Evolutionary conservation across 1,139 yeast genomes (phyloP).

Genomic region (Geotrichum citri-aurantii): DNA sequence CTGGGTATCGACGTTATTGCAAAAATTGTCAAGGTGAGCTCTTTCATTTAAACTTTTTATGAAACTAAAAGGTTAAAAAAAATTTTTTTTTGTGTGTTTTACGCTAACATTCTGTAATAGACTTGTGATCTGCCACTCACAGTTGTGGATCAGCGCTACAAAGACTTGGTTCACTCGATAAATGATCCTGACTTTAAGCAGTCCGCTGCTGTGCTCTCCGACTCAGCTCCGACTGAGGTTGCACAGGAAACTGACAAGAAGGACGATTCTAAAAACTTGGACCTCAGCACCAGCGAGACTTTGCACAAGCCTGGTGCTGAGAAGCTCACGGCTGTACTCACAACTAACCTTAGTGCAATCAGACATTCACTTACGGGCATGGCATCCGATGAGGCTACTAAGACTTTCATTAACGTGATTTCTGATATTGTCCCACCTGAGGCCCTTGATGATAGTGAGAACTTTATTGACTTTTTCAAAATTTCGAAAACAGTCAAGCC

Average conservation of each 20-base stretch:
- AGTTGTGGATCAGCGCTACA: constrained; percentile 38
- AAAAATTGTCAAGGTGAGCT: constrained; percentile 35
- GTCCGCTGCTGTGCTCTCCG: neutral
- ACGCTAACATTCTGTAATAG: constrained; percentile 23
- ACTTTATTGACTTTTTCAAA: constrained; percentile 58
- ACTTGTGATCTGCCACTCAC: constrained; percentile 31
- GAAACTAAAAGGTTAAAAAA: neutral
- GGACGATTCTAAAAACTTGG: neutral
- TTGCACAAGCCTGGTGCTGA: constrained; percentile 50
- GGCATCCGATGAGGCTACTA: constrained; percentile 24
- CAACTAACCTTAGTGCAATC: constrained; percentile 74
- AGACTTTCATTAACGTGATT: constrained; percentile 22
- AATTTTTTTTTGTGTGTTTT: constrained; percentile 1
- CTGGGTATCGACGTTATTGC: constrained; percentile 61
- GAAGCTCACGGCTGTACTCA: constrained; percentile 60
- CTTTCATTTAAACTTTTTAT: constrained; percentile 1
- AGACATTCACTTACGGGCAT: constrained; percentile 74
- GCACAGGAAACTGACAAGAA: neutral
- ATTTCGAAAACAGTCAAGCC: constrained; percentile 46
- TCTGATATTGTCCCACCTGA: constrained; percentile 35
- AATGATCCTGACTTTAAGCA: neutral
- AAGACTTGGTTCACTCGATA: constrained; percentile 31
- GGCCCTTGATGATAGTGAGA: constrained; percentile 28
- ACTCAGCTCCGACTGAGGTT: neutral
- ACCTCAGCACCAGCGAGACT: constrained; percentile 25